phyloP scores from a whole-genome alignment of 495 filamentous ascomycete genomes.

The Thermochaetoides thermophila region DNA sequence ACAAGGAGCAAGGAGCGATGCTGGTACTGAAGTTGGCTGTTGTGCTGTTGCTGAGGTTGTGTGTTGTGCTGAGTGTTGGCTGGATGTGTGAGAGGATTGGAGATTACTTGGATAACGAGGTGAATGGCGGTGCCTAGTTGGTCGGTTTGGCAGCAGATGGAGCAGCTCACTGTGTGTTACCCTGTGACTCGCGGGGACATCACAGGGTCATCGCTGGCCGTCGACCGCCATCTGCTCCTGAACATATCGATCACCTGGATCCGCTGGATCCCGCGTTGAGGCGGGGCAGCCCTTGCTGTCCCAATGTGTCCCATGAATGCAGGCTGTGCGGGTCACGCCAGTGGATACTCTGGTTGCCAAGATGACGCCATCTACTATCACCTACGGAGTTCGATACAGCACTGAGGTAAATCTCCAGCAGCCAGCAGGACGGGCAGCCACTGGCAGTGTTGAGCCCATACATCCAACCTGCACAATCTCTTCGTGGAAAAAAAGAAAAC shows the following conservation, averaged over 20 bases:
- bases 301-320: slow-evolving; percentile 3
- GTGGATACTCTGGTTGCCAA: slow-evolving; percentile 1
- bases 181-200: neutral
- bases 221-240: slow-evolving; percentile 4
- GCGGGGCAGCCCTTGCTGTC: slow-evolving; percentile 1
- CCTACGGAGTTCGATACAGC: no score
- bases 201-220: neutral
- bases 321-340: slow-evolving; percentile 1
- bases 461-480: neutral
- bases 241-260: slow-evolving; percentile 1
- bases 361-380: no score
- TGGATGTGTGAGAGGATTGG: neutral
- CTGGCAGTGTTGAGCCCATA: neutral
- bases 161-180: neutral
- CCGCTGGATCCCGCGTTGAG: slow-evolving; percentile 4
- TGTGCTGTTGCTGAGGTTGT: neutral
- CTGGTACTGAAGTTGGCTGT: neutral
- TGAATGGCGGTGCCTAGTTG: neutral
- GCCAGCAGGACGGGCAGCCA: neutral
- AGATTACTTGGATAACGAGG: neutral
- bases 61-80: neutral
- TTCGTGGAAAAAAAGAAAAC: no score
- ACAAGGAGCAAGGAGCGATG: no score
- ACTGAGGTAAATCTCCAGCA: no score
- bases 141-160: neutral